Conservation (phyloP, 2,329 filamentous ascomycete species). For the Fusarium liriodendri region DNA sequence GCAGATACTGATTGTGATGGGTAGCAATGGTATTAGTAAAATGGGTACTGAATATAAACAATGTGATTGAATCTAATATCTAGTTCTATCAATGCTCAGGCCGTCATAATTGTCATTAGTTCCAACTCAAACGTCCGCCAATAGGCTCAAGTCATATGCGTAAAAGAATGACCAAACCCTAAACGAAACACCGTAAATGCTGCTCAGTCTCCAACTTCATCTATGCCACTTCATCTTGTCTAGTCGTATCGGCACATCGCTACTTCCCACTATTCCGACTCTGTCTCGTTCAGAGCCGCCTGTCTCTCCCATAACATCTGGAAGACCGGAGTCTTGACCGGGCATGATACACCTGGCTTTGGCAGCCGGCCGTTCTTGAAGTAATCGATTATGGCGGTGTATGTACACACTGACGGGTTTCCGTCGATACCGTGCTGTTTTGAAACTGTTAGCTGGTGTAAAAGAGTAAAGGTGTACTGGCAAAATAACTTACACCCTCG, state of each 20-base stretch:
- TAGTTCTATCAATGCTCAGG: not conserved
- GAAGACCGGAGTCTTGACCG: not conserved
- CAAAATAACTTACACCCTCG: not conserved
- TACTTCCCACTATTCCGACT: not conserved
- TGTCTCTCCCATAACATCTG: not conserved
- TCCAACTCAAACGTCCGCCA: not conserved
- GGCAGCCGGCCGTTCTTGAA: not conserved
- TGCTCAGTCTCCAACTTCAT: not conserved
- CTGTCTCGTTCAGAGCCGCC: not conserved
- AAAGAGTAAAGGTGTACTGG: not conserved
- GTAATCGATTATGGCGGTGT: not conserved
- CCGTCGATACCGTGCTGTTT: not conserved
- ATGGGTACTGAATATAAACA: not conserved
- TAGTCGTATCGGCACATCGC: not conserved
- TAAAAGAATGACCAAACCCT: not conserved
- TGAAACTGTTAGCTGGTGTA: not conserved
- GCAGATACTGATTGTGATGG: rapidly evolving
- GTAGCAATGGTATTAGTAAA: not conserved
- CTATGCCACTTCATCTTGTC: not conserved
- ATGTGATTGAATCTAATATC: not conserved
- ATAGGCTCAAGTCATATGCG: not conserved
- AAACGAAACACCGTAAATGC: not conserved
- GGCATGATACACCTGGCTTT: not conserved
- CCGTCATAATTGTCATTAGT: not conserved
- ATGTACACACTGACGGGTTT: not conserved